These are phyloP conservation scores for Diplodia mutila DNA, from an alignment of 2,329 filamentous ascomycete genomes.

Conservation along the genomic window DNA sequence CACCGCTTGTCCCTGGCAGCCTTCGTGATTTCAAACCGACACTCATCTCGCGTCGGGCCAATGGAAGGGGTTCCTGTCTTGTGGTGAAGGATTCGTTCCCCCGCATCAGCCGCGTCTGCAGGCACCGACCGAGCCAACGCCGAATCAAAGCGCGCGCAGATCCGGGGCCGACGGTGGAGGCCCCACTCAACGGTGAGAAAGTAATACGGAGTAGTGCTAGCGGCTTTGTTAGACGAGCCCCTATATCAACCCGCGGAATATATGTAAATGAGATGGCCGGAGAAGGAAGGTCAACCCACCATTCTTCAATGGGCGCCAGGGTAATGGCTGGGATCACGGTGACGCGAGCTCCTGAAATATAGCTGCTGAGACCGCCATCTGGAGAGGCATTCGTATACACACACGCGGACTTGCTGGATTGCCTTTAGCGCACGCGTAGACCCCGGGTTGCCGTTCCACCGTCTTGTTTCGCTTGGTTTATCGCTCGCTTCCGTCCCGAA, in stretches of 20 bases:
- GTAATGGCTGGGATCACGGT: neutral
- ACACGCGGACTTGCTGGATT: neutral
- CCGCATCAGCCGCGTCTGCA: neutral
- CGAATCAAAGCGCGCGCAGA: neutral
- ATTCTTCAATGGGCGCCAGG: neutral
- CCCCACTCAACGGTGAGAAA: neutral
- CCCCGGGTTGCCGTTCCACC: neutral
- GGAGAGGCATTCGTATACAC: neutral
- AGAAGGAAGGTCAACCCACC: neutral
- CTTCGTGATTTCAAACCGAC: neutral
- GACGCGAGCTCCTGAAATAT: neutral
- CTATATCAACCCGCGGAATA: too few species aligned
- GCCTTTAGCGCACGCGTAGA: neutral
- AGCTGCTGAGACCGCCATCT: neutral
- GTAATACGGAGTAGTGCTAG: neutral
- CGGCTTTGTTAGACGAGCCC: neutral
- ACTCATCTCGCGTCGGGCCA: neutral
- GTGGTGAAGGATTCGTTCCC: neutral
- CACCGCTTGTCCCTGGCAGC: neutral
- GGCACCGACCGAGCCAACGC: neutral
- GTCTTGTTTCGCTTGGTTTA: too few species aligned
- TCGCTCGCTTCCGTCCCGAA: neutral
- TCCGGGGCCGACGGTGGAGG: slow-evolving; percentile 8
- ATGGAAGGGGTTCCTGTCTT: neutral
- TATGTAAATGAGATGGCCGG: neutral